phyloP scores from a whole-genome alignment of 2,329 filamentous ascomycete genomes.

The Apiospora marii region DNA sequence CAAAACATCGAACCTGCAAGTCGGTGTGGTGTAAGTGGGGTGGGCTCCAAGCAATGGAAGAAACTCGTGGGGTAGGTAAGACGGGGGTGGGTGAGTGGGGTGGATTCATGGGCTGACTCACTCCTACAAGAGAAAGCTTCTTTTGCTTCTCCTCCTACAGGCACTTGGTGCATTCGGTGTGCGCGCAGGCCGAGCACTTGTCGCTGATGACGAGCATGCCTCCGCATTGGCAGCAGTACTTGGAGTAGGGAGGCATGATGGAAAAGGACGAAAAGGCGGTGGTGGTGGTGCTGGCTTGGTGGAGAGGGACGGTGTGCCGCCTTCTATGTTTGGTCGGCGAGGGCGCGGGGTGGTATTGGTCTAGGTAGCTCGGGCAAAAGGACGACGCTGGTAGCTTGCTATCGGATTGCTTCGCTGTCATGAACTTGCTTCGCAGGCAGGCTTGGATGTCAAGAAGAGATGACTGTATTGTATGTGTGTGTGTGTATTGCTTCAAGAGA shows the following conservation, averaged over 20 bases:
- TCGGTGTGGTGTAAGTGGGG: background rate
- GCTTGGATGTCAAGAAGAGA: background rate
- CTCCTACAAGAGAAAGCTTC: background rate
- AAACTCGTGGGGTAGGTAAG: background rate
- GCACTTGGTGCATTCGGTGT: conserved; percentile 59
- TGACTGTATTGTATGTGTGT: background rate
- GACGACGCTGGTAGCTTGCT: background rate
- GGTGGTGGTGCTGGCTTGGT: conserved; percentile 26
- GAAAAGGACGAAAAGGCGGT: background rate
- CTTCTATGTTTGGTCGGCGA: background rate
- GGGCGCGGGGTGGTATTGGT: background rate
- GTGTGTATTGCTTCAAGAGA: background rate
- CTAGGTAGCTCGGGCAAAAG: background rate
- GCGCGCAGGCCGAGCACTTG: conserved; percentile 58
- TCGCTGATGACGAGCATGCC: conserved; percentile 65
- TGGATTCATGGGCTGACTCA: background rate
- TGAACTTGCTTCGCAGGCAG: background rate
- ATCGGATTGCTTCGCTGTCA: conserved; percentile 9
- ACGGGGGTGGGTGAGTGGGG: background rate
- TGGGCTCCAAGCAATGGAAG: background rate
- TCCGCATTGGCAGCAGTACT: conserved; percentile 64
- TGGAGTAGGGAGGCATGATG: conserved; percentile 52
- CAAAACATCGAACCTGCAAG: background rate
- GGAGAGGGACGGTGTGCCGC: background rate
- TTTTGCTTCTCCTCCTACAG: conserved; percentile 34